A percentile compares a stretch with the other conserved stretches of the same genome.
Evolutionary conservation across 495 filamentous ascomycete genomes (phyloP).

Genomic region (Jackrogersella multiformis): DNA sequence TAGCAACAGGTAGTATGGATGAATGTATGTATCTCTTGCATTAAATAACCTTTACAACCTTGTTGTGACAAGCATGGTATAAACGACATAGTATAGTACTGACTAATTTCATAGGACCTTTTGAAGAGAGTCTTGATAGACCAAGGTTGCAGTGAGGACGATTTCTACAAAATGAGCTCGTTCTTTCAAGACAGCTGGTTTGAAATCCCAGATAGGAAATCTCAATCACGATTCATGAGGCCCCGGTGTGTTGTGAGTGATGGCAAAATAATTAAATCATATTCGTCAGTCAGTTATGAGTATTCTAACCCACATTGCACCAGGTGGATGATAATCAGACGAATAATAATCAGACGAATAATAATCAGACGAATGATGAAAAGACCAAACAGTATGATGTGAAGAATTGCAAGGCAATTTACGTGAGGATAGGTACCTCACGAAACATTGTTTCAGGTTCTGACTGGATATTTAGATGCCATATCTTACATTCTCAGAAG

Average conservation of each 20-base stretch:
- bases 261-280: too few species aligned
- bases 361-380: too few species aligned
- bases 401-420: not conserved
- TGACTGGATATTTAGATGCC: not conserved
- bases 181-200: constrained; percentile 24
- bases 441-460: not conserved
- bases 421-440: not conserved
- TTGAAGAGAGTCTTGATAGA: constrained; percentile 23
- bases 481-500: not conserved
- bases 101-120: constrained; percentile 13
- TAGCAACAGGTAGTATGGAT: constrained; percentile 17
- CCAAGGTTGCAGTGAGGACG: not conserved
- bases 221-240: constrained; percentile 17
- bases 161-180: constrained; percentile 5
- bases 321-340: too few species aligned
- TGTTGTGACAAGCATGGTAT: not conserved
- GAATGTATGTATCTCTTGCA: constrained; percentile 16
- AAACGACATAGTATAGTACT: too few species aligned
- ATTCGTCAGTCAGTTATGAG: too few species aligned
- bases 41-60: too few species aligned
- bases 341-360: too few species aligned
- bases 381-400: not conserved
- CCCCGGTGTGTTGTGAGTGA: constrained; percentile 11
- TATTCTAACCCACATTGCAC: not conserved
- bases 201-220: constrained; percentile 22